A percentile compares a stretch with the other conserved stretches of the same genome.
Conservation (phyloP, 192 early-diverging fungal species). For the Haplosporangium gracile region DNA sequence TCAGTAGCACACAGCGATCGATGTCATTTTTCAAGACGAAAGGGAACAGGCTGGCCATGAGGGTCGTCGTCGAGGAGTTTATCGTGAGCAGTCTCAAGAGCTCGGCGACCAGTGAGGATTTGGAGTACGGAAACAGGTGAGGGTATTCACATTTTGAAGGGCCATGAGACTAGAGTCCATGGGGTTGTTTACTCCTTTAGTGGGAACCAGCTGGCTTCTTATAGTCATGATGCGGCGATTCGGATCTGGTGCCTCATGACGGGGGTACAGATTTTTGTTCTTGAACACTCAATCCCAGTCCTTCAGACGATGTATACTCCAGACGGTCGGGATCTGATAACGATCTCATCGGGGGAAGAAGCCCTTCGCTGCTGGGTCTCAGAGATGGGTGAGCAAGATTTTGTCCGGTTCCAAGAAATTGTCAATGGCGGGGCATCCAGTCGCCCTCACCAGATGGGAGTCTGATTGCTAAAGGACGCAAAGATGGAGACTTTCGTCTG, state of each 20-base stretch:
- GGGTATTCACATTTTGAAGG: background rate
- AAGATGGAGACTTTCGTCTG: background rate
- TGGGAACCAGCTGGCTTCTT: background rate
- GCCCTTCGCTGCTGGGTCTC: background rate
- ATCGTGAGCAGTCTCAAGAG: background rate
- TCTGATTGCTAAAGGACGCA: background rate
- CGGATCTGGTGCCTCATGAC: background rate
- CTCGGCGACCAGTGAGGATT: background rate
- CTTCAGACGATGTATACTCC: background rate
- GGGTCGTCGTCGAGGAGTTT: background rate
- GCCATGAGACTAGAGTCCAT: background rate
- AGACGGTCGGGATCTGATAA: background rate
- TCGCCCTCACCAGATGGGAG: background rate
- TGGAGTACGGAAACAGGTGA: background rate
- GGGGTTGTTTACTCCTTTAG: background rate
- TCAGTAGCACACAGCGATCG: background rate
- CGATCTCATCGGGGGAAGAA: background rate
- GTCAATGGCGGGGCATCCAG: background rate
- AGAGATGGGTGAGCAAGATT: background rate
- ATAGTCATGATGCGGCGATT: background rate
- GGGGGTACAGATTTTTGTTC: background rate
- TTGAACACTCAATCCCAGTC: background rate
- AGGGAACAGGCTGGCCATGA: background rate
- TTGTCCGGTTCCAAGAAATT: background rate
- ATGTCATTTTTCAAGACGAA: background rate